These are phyloP conservation scores for Ophiocordyceps camponoti-rufipedis DNA, from an alignment of 2,329 filamentous ascomycete species.

Conservation along the genomic window DNA sequence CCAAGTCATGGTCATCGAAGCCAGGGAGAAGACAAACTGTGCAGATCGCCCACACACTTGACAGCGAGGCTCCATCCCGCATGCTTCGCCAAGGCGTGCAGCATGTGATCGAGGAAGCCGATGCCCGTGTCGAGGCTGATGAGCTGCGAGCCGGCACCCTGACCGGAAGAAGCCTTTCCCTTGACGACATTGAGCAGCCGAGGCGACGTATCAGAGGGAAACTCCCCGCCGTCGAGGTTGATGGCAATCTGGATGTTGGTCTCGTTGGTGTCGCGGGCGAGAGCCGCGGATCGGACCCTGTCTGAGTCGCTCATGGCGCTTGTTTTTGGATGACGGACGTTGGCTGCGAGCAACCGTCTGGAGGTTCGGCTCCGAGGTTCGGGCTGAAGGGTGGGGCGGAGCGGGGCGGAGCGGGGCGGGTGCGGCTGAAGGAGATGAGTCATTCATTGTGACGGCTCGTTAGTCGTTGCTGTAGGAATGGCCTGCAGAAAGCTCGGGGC, in stretches of 20 bases:
- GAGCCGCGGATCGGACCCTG: constrained; percentile 45
- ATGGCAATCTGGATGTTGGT: constrained; percentile 89
- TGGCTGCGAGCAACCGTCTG: too few relatives aligned
- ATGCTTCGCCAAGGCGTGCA: constrained; percentile 92
- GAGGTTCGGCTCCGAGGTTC: too few relatives aligned
- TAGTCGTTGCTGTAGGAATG: too few relatives aligned
- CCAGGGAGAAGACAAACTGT: constrained; percentile 35
- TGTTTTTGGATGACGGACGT: too few relatives aligned
- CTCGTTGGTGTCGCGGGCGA: constrained; percentile 90
- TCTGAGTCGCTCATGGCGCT: neutral
- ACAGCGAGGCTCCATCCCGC: constrained; percentile 81
- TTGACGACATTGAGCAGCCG: constrained; percentile 24
- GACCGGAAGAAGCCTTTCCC: constrained; percentile 24
- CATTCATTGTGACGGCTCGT: too few relatives aligned
- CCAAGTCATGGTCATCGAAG: too few relatives aligned
- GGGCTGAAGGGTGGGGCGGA: too few relatives aligned
- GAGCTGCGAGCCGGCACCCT: constrained; percentile 66
- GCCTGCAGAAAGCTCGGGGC: too few relatives aligned
- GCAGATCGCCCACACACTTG: constrained; percentile 70
- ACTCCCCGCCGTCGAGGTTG: constrained; percentile 78
- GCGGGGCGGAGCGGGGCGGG: too few relatives aligned
- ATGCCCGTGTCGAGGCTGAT: constrained; percentile 87
- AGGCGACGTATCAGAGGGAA: constrained; percentile 45
- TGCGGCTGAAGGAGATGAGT: too few relatives aligned
- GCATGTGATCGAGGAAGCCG: constrained; percentile 97